Evolutionary conservation across 495 filamentous ascomycete genomes (phyloP).

Genomic region (Penicillium coprophilum): DNA sequence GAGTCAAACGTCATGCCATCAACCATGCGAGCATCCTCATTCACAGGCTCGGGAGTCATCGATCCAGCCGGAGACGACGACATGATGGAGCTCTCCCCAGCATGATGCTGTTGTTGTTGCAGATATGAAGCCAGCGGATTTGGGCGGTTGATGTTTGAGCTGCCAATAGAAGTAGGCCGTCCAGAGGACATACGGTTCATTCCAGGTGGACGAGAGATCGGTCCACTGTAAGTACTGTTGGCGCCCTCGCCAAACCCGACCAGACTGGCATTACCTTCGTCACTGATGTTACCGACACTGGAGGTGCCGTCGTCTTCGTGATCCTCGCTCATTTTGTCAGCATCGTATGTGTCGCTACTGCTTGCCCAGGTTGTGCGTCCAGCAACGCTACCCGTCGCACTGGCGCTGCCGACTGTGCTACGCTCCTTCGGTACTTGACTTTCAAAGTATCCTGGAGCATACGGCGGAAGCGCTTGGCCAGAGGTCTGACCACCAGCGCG

Average conservation of each 20-base stretch:
- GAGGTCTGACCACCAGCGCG: constrained; percentile 48
- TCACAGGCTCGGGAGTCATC: constrained; percentile 38
- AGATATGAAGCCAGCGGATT: constrained; percentile 29
- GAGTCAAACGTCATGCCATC: constrained; percentile 58
- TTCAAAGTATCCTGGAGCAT: constrained; percentile 67
- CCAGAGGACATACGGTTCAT: constrained; percentile 37
- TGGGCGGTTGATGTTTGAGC: constrained; percentile 27
- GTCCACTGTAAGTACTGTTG: constrained; percentile 71
- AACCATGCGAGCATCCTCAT: constrained; percentile 50
- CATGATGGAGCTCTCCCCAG: constrained; percentile 33
- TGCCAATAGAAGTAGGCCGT: constrained; percentile 38
- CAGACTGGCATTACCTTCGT: constrained; percentile 70
- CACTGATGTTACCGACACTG: constrained; percentile 72
- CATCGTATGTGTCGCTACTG: constrained; percentile 61
- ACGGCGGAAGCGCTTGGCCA: constrained; percentile 26
- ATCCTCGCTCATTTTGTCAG: constrained; percentile 71
- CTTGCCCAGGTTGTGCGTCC: constrained; percentile 74
- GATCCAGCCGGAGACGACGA: constrained; percentile 39
- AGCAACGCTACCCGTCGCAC: constrained; percentile 70
- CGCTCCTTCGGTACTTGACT: constrained; percentile 60
- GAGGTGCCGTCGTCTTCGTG: constrained; percentile 57
- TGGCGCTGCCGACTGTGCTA: constrained; percentile 85
- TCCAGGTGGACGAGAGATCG: constrained; percentile 51
- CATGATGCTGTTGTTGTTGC: constrained; percentile 28
- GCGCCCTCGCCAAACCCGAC: constrained; percentile 89